Evolutionary conservation across 768 basidiomycete species (phyloP), one percentile per base, ranked within the genome.

Genomic region (Ramaria sp.): DNA sequence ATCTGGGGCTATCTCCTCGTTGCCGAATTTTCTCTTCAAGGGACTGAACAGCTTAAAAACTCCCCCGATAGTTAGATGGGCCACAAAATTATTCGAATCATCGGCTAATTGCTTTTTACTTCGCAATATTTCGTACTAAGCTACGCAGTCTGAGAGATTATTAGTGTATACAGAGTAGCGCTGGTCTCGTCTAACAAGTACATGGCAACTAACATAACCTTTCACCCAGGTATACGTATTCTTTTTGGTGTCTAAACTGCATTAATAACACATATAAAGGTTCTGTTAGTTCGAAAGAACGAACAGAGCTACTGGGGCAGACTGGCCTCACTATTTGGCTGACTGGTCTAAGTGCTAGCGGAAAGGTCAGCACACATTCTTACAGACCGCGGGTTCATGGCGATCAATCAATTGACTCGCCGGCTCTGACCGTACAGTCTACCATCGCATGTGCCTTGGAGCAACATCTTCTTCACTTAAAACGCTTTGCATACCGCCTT

Each of bases 381-480:
- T 24, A 25, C 3, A n/a, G 20, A 22, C 48, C 45, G 15, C 1
- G 25, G 8, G 15, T 5, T 27, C 32, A 50, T 50, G 30, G 3
- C 24, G 13, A 2, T 4, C 18, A 7, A n/a, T 22, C 16, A 16
- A 41, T n/a, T n/a, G 16, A 12, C 16, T 41, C 18, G n/a, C 13
- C 39, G 32, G 8, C 45, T 57, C 12, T 50, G n/a, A 4, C 39
- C 36, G 34, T 2, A 1, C 65, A 98, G 92, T 97, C 93, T 5
- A 98, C 95, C 25, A 89, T 99, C 61, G 96, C 90, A 5, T 95
- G 91, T 62, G 96, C 96, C 20, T 76, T 99, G 56, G 96, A 99
- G 68, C 93, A 96, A 66, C 89, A 94, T 66, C 78, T 99, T 6
- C 74, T 99, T 51, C 89, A 93, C 69, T 72, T 85, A 49, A 79